Evolutionary conservation across 2,329 filamentous ascomycete species (phyloP), one percentile per base, ranked within the genome.

Genomic region (Clarireedia hainanense): DNA sequence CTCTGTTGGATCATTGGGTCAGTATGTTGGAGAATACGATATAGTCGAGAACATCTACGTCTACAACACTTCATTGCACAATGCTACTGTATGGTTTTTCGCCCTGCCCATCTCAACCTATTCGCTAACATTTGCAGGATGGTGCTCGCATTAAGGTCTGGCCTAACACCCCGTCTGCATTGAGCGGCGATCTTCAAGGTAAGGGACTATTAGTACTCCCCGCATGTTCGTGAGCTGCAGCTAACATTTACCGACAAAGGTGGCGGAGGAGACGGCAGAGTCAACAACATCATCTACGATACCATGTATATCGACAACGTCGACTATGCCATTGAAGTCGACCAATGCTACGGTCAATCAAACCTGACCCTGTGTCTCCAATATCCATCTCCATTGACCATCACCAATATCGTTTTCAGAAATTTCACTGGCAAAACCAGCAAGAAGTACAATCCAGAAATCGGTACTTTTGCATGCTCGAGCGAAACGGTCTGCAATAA

Each of bases 121-220:
- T 17, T 37, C 30, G 50, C 27, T 52, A 15, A 46, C 53, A 71
- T 70, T 67, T 65, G 2, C 73, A 79, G 52, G 81, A 87, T 60
- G 84, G 82, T 30, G 85, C 85, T 0, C 80, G 85, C 57, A 88
- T 89, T 72, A 89, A 89, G 70, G 84, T 88, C 55, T 89, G 85
- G 85, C 84, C 85, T 27, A 65, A 67, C 54, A 56, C 64, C 2
- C 63, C 75, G 4, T 76, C 79, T 2, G 76, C 76, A 0, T 70
- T 85, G 4, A 80, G 80, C 17, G 80, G 76, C 17, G 80, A 84
- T 55, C 75, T 86, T 0, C 80, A 83, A 55, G 52, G 52, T 55
- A 50, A 50, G 37, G 3, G 36, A 6, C 1, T 30, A 7, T 24
- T 17, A 9, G 24, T 43, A 2, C 12, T 5, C 3, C 3, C 5